Evolutionary conservation across 805 yeast species (phyloP).

Genomic region (Kregervanrija pseudodelftensis): DNA sequence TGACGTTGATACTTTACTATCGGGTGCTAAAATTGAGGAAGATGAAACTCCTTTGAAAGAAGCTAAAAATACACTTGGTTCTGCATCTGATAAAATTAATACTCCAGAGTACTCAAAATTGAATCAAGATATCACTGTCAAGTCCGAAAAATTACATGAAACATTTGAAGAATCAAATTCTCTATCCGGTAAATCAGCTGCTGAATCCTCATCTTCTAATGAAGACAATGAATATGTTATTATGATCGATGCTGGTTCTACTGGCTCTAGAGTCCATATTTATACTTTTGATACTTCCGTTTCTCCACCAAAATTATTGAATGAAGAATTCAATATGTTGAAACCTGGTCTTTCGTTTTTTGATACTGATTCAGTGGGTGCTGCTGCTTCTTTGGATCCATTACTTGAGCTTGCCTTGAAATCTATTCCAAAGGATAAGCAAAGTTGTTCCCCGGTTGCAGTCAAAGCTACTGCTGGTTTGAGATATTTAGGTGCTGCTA

Average conservation of each 20-base stretch:
- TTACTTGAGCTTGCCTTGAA: conserved; percentile 69
- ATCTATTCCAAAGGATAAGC: conserved; percentile 65
- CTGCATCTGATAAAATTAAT: background rate
- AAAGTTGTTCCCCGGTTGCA: conserved; percentile 84
- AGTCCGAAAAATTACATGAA: no score
- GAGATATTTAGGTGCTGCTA: conserved; percentile 72
- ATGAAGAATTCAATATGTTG: conserved; percentile 80
- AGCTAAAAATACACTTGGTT: background rate
- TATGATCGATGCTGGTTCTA: conserved; percentile 97
- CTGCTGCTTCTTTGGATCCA: conserved; percentile 86
- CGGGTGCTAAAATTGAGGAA: conserved; percentile 13
- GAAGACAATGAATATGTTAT: conserved; percentile 60
- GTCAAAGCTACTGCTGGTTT: conserved; percentile 98
- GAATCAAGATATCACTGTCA: no score
- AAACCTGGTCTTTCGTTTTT: conserved; percentile 89
- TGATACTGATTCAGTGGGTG: conserved; percentile 72
- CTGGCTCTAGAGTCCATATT: conserved; percentile 93
- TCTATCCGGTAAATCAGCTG: no score
- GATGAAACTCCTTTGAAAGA: conserved; percentile 7
- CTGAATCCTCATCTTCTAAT: background rate
- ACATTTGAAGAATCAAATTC: no score
- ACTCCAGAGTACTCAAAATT: no score
- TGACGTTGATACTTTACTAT: conserved; percentile 3
- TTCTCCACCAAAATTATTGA: conserved; percentile 72
- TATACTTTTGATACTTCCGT: conserved; percentile 85